These are phyloP conservation scores for Eutrema yunnanense DNA, from an alignment of 345 rosid genomes.

Conservation along the genomic window DNA sequence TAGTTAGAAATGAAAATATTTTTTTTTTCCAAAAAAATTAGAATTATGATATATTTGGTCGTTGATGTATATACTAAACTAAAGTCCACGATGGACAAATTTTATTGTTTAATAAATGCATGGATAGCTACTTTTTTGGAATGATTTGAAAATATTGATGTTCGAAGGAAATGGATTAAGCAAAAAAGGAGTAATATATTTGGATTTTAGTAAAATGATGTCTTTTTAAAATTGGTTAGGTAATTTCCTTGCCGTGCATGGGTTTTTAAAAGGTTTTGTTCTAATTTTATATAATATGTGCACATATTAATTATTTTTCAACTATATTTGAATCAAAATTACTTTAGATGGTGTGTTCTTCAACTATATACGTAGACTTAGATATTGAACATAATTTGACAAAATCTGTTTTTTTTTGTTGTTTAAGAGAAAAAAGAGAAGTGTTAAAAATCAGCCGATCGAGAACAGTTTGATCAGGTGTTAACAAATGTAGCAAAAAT, in stretches of 20 bases:
- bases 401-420: background rate
- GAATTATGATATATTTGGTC: background rate
- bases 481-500: background rate
- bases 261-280: background rate
- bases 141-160: background rate
- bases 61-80: background rate
- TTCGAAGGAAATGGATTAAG: conserved; percentile 5
- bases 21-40: background rate
- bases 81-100: conserved; percentile 21
- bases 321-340: background rate
- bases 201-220: background rate
- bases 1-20: background rate
- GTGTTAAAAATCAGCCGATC: background rate
- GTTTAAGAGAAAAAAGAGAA: background rate
- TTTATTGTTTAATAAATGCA: background rate
- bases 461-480: background rate
- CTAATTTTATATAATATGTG: background rate
- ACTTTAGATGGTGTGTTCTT: background rate
- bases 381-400: background rate
- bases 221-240: conserved; percentile 6
- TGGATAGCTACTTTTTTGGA: conserved; percentile 19
- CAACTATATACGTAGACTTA: background rate
- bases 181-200: background rate
- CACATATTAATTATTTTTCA: background rate
- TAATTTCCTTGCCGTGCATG: background rate